These are phyloP conservation scores for Infundibulicybe gibba DNA, from an alignment of 768 basidiomycete genomes.

Conservation along the genomic window DNA sequence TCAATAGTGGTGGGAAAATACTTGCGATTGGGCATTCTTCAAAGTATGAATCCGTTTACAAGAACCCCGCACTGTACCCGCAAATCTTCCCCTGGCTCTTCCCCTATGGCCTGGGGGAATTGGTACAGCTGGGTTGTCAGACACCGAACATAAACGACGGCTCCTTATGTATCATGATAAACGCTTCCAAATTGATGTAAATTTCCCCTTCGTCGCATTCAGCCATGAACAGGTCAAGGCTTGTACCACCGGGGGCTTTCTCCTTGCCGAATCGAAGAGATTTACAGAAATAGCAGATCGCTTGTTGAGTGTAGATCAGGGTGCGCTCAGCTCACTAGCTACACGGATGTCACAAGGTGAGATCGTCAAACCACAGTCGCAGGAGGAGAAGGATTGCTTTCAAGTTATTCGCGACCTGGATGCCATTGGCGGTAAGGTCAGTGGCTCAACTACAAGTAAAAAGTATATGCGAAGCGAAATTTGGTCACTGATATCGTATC, in stretches of 20 bases:
- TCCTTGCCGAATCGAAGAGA: slow-evolving; percentile 17
- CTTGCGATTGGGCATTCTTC: slow-evolving; percentile 21
- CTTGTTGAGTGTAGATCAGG: slow-evolving; percentile 17
- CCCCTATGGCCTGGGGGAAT: slow-evolving; percentile 30
- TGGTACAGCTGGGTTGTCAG: slow-evolving; percentile 11
- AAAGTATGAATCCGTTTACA: slow-evolving; percentile 17
- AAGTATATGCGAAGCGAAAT: slow-evolving; percentile 26
- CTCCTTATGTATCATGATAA: slow-evolving; percentile 35
- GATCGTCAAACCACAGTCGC: slow-evolving; percentile 9
- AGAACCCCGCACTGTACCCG: slow-evolving; percentile 32
- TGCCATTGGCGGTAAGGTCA: slow-evolving; percentile 24
- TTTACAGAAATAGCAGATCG: slow-evolving; percentile 20
- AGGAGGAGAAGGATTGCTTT: slow-evolving; percentile 15
- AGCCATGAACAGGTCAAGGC: slow-evolving; percentile 35
- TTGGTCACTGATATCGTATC: slow-evolving; percentile 16
- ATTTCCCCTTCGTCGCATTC: slow-evolving; percentile 35
- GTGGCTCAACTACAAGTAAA: slow-evolving; percentile 22
- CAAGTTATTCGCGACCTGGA: slow-evolving; percentile 22
- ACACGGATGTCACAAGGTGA: slow-evolving; percentile 7
- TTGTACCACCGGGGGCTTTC: slow-evolving; percentile 20
- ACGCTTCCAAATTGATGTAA: slow-evolving; percentile 28
- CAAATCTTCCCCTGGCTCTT: slow-evolving; percentile 40
- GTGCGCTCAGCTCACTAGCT: slow-evolving; percentile 8
- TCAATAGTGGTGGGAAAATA: slow-evolving; percentile 14
- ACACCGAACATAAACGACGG: slow-evolving; percentile 14